Base-by-base conservation (phyloP, 1,139 yeast genomes). In the Debaryomycetaceae sp. region DNA sequence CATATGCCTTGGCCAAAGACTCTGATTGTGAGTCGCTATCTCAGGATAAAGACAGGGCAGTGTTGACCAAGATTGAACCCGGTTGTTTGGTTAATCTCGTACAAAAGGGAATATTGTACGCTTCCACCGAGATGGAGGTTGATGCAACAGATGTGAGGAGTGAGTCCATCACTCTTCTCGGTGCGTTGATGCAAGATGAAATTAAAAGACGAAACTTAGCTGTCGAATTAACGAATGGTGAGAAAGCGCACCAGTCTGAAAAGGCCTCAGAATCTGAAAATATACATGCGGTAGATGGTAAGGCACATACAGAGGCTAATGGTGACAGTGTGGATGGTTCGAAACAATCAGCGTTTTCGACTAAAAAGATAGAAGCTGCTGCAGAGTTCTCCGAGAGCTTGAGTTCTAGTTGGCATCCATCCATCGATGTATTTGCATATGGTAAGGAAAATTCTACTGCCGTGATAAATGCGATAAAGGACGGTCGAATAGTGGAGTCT, bases 61-160 rank as follows among this genome's bases (percentile, higher is more conserved):
- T 72, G 30, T 73, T 84, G 24, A 79, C 85, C 2, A 64, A 59
- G 36, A 58, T 71, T 15, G 64, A 61, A 36, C 74, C 85, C 3
- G 98, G 98, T 1, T 78, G 87, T 43, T 67, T 91, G 18, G 95
- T 91, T 9, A 79, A 80, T 53, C 65, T 91, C 38, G 83, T 91
- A 1, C 97, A 91, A 53, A 86, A 83, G 57, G 98, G 98, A 1
- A 79, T 91, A 19, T 73, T 89, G 42, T 87, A 83, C 55, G 69
- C 72, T 16, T 47, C 70, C 33, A 65, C 70, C 1, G 70, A 70
- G 43, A 50, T 52, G 13, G 67, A 67, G 14, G 46, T 58, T 11
- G 35, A 37, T 11, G 34, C 36, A 2, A 42, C 41, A 5, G 41
- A 42, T 6, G 47, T 42, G 5, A 38, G 43, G 5, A 51, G 52